Conservation (phyloP, 164 flowering plant genomes). For the Piper longum region DNA sequence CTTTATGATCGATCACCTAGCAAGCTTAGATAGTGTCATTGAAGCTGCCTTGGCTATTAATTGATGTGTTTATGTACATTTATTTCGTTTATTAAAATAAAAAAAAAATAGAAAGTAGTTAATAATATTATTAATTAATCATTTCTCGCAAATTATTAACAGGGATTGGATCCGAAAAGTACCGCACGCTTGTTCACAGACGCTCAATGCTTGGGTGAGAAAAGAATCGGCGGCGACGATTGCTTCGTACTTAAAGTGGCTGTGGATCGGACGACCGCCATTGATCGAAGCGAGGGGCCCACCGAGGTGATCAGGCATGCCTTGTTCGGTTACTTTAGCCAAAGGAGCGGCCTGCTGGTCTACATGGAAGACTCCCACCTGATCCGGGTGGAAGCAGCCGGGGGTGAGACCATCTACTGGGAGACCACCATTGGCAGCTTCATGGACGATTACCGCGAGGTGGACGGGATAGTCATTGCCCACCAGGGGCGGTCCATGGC, state of each 20-base stretch:
- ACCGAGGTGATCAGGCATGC: conserved; percentile 77
- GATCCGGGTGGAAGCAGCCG: conserved; percentile 40
- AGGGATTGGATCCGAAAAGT: conserved; percentile 80
- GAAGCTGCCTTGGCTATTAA: too few species aligned
- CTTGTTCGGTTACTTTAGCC: conserved; percentile 72
- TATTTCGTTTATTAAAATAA: too few species aligned
- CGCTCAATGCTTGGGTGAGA: conserved; percentile 74
- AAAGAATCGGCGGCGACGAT: conserved; percentile 44
- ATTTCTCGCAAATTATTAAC: conserved; percentile 3
- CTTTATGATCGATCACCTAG: not conserved
- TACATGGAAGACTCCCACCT: conserved; percentile 84
- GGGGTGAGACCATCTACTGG: conserved; percentile 54
- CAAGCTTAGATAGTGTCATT: too few species aligned
- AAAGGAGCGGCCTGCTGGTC: conserved; percentile 69
- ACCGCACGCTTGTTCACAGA: conserved; percentile 55
- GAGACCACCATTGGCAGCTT: conserved; percentile 71
- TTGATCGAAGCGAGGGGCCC: conserved; percentile 58
- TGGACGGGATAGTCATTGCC: conserved; percentile 58
- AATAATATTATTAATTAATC: too few species aligned
- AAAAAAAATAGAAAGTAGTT: too few species aligned
- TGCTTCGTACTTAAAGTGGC: conserved; percentile 70
- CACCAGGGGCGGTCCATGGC: conserved; percentile 68
- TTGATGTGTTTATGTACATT: too few species aligned
- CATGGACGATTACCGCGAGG: conserved; percentile 57
- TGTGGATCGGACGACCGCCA: conserved; percentile 44